Evolutionary conservation across 768 basidiomycete genomes (phyloP), one percentile per base, ranked within the genome.

Genomic region (Lactarius psammicola): DNA sequence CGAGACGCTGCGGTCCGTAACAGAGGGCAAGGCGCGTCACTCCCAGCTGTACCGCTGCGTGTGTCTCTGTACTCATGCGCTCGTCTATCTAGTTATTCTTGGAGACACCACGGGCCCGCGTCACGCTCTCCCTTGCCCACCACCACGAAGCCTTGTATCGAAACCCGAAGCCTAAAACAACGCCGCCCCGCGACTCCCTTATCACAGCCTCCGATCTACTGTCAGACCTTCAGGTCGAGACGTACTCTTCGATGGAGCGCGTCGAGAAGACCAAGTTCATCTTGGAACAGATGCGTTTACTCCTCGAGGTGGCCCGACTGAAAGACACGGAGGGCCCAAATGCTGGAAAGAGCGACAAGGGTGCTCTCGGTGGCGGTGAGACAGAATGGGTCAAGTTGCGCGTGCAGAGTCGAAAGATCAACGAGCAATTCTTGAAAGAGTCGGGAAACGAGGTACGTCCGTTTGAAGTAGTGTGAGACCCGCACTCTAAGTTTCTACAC

Each of bases 221-320:
- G 67, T 89, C 89, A 28, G 97, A 99, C 65, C 85, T 99, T 2
- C 95, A 98, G 79, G 95, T 99, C 44, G 97, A 99, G 78, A 98
- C 97, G 1, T 99, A 98, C 75, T 98, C 95, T 17, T 94, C 93
- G 7, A 98, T 99, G 97, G 94, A 98, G 69, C 87, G 95, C 66
- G 80, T 91, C 73, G 97, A 99, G 77, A 99, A 99, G 82, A 97
- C 94, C 4, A 94, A 98, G 75, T 98, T 99, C 73, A 92, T 99
- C 70, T 79, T 98, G 53, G 96, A 98, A 76, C 97, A 98, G 77
- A 98, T 99, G 94, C 83, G 97, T 64, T 76, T 98, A 59, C 80
- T 95, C 72, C 85, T 92, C 59, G 81, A 85, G 49, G 85, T 94
- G 40, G 92, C 92, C 31, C 82, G 85, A 60, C 76, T 85, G 71